Evolutionary conservation across 2,329 filamentous ascomycete genomes (phyloP), one percentile per base, ranked within the genome.

Genomic region (Diaporthe sp.): DNA sequence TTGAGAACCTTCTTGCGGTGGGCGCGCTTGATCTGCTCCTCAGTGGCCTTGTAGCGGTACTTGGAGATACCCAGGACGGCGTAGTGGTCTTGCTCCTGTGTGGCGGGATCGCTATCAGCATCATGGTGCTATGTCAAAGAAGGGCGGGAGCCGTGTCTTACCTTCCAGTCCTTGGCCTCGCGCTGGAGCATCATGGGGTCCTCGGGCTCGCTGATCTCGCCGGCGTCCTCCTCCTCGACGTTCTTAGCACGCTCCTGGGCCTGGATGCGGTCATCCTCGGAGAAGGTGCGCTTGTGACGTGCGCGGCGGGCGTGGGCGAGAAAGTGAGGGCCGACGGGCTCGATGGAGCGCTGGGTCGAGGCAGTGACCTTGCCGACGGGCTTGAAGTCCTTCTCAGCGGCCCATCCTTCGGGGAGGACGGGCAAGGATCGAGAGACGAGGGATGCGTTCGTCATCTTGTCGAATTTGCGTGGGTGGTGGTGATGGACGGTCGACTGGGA

Each of bases 161-260:
- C 95, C 94, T 99, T 99, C 97, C 97, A 99, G 89, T 99, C 97
- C 89, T 99, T 99, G 82, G 97, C 96, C 84, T 98, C 95, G 73
- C 95, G 92, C 84, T 94, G 91, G 44, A 99, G 92, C 91, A 98
- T 94, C 87, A 97, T 91, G 74, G 95, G 93, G 83, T 98, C 96
- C 87, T 99, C 97, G 42, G 93, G 88, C 88, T 99, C 97, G 86
- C 95, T 97, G 85, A 98, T 95, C 77, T 98, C 96, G 82, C 94
- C 94, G 78, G 93, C 93, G 75, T 98, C 95, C 73, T 95, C 94
- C 78, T 97, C 94, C 86, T 98, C 96, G 73, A 97, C 92, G 86
- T 98, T 98, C 92, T 97, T 98, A 83, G 96, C 95, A 80, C 93
- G 95, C 86, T 97, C 93, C 86, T 97, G 94, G 67, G 97, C 97